Conservation (phyloP, 768 basidiomycete genomes). For the Tubosaeta sp. region DNA sequence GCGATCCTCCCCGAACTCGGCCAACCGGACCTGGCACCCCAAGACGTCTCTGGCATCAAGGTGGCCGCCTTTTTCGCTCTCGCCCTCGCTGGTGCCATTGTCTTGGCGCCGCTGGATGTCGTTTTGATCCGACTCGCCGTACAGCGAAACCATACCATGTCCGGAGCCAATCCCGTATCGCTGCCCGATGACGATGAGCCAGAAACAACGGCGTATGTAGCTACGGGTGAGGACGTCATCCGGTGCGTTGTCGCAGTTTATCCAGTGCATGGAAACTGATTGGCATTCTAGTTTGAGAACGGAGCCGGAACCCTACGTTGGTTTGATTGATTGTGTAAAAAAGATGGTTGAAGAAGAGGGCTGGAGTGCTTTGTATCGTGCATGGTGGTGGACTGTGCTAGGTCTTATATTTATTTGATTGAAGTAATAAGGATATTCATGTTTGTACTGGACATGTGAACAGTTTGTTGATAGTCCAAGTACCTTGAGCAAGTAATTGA, state of each 20-base stretch:
- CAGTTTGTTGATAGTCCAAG: too few relatives aligned
- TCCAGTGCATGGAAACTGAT: background rate
- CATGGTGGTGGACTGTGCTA: constrained; percentile 56
- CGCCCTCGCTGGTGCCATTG: constrained; percentile 31
- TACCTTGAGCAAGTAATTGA: too few relatives aligned
- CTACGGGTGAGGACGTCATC: constrained; percentile 72
- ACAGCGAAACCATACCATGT: constrained; percentile 58
- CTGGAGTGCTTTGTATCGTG: constrained; percentile 61
- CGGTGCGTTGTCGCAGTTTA: constrained; percentile 41
- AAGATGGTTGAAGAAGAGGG: constrained; percentile 75
- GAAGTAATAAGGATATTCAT: too few relatives aligned
- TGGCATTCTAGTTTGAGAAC: constrained; percentile 43
- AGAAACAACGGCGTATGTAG: constrained; percentile 54
- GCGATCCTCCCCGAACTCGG: constrained; percentile 52
- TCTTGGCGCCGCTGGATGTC: constrained; percentile 72
- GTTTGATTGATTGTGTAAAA: constrained; percentile 66
- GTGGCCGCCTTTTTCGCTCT: constrained; percentile 28
- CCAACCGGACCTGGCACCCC: constrained; percentile 27
- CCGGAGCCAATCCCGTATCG: background rate
- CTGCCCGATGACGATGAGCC: constrained; percentile 43
- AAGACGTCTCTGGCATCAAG: constrained; percentile 46
- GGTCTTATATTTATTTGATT: background rate
- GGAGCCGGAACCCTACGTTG: constrained; percentile 70
- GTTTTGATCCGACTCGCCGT: constrained; percentile 72
- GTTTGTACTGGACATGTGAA: too few relatives aligned